These are phyloP conservation scores for Isatis tinctoria DNA, from an alignment of 345 rosid genomes.

Conservation along the genomic window DNA sequence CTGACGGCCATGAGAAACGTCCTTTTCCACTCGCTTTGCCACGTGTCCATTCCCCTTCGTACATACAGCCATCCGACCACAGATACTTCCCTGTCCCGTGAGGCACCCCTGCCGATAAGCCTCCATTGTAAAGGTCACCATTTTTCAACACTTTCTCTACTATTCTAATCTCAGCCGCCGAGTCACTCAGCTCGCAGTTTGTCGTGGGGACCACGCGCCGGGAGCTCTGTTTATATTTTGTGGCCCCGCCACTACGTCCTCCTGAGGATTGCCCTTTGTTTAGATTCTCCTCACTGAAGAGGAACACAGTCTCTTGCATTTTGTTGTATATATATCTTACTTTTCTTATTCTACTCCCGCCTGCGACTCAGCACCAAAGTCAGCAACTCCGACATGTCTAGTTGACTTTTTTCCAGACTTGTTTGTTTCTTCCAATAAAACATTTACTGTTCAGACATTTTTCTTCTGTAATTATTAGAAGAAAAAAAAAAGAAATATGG, in stretches of 20 bases:
- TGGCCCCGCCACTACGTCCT: not conserved
- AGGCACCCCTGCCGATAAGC: constrained; percentile 43
- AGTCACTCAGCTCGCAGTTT: not conserved
- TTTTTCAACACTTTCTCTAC: constrained; percentile 48
- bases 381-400: constrained; percentile 5
- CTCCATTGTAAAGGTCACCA: constrained; percentile 68
- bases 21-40: constrained; percentile 63
- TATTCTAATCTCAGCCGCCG: constrained; percentile 21
- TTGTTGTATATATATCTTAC: not conserved
- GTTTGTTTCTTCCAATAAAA: not conserved
- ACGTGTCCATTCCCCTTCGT: constrained; percentile 60
- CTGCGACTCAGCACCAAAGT: not conserved
- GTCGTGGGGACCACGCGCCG: constrained; percentile 31
- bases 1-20: constrained; percentile 71
- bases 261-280: constrained; percentile 29
- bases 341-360: not conserved
- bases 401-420: constrained; percentile 19
- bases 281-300: constrained; percentile 28
- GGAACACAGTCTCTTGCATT: constrained; percentile 35
- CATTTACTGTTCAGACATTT: constrained; percentile 1
- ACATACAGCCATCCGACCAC: constrained; percentile 76
- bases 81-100: constrained; percentile 68
- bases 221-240: constrained; percentile 28
- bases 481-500: not conserved
- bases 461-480: not conserved